phyloP scores from a whole-genome alignment of 768 basidiomycete species.

The Steccherinum ochraceum region DNA sequence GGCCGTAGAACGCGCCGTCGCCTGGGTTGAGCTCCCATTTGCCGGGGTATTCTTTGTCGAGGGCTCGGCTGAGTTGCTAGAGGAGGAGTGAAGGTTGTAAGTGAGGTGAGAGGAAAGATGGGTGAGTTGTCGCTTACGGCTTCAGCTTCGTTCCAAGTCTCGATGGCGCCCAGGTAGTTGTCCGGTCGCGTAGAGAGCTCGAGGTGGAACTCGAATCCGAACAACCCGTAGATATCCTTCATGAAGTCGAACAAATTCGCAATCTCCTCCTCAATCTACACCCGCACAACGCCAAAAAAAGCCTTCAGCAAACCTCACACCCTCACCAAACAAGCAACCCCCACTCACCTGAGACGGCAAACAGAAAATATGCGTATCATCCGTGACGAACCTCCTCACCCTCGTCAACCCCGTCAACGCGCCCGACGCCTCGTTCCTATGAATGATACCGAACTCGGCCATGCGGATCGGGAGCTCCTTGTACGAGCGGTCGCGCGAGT shows the following conservation, averaged over 20 bases:
- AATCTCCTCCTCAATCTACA: slow-evolving; percentile 85
- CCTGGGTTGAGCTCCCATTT: slow-evolving; percentile 92
- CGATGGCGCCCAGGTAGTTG: slow-evolving; percentile 83
- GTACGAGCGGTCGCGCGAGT: slow-evolving; percentile 88
- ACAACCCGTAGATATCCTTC: slow-evolving; percentile 86
- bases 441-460: slow-evolving; percentile 98
- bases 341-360: slow-evolving; percentile 75
- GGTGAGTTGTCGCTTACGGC: slow-evolving; percentile 35
- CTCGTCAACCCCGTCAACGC: slow-evolving; percentile 90
- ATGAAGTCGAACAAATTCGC: slow-evolving; percentile 89
- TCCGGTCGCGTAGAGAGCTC: slow-evolving; percentile 96
- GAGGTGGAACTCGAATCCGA: slow-evolving; percentile 91
- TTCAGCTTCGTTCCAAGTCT: slow-evolving; percentile 90
- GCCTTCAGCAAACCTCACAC: neutral
- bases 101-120: neutral
- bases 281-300: neutral
- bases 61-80: slow-evolving; percentile 77
- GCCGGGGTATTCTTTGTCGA: slow-evolving; percentile 82
- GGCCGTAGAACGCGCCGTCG: slow-evolving; percentile 99
- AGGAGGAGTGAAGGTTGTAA: neutral
- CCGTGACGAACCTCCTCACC: slow-evolving; percentile 93
- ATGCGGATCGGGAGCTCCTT: slow-evolving; percentile 94
- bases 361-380: slow-evolving; percentile 98
- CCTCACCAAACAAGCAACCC: neutral
- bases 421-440: slow-evolving; percentile 94